Percentiles rank a stretch among this genome's conserved stretches.
These are phyloP conservation scores for Pythium aphanidermatum DNA, from an alignment of 352 stramenopile genomes.

Conservation along the genomic window DNA sequence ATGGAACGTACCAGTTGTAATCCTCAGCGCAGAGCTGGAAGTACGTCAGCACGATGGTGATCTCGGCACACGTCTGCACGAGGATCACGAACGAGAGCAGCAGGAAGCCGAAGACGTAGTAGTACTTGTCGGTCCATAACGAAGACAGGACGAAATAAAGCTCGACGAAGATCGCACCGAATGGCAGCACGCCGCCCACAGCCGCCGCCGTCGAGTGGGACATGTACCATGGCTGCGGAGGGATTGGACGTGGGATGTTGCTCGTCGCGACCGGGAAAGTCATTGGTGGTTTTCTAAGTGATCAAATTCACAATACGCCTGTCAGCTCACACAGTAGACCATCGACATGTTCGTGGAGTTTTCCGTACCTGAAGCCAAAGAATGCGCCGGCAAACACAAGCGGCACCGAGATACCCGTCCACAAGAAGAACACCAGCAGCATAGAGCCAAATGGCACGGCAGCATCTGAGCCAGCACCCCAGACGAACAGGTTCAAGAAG, in stretches of 20 bases:
- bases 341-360: too few relatives aligned
- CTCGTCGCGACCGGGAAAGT: slow-evolving; percentile 96
- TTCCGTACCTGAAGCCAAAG: slow-evolving; percentile 96
- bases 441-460: slow-evolving; percentile 97
- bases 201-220: slow-evolving; percentile 88
- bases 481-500: slow-evolving; percentile 96
- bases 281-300: slow-evolving; percentile 68
- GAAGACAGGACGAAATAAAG: slow-evolving; percentile 99
- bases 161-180: slow-evolving; percentile 99
- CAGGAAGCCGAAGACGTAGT: slow-evolving; percentile 99
- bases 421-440: slow-evolving; percentile 97
- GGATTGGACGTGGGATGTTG: slow-evolving; percentile 98
- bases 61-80: slow-evolving; percentile 97
- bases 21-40: slow-evolving; percentile 99
- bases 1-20: slow-evolving; percentile 96
- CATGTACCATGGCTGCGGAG: slow-evolving; percentile 99
- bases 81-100: slow-evolving; percentile 98
- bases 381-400: slow-evolving; percentile 98
- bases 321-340: too few relatives aligned
- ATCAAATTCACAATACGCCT: too few relatives aligned
- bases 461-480: slow-evolving; percentile 89
- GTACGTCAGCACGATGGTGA: slow-evolving; percentile 99
- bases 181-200: slow-evolving; percentile 97
- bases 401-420: slow-evolving; percentile 98
- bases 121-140: slow-evolving; percentile 99